Percentiles rank a stretch among this genome's conserved stretches.
These are phyloP conservation scores for Yamadazyma mexicana DNA, from an alignment of 1,139 yeast species.

Conservation along the genomic window DNA sequence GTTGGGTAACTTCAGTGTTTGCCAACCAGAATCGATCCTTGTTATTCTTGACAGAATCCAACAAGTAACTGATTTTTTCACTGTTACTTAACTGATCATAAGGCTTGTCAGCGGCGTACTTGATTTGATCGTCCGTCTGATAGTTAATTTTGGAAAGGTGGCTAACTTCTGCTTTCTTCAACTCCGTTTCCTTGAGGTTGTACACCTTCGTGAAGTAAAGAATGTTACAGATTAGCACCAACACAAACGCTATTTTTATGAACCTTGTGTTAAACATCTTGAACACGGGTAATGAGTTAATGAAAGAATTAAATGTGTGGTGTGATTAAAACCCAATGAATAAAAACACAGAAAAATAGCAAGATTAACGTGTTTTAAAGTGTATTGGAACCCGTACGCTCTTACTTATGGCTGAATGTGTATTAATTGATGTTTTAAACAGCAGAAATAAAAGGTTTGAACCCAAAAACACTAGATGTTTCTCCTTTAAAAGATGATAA, in stretches of 20 bases:
- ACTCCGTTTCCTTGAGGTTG: conserved; percentile 18
- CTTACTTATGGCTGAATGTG: too few relatives aligned
- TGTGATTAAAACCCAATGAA: too few relatives aligned
- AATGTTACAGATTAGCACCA: conserved; percentile 23
- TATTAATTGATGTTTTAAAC: too few relatives aligned
- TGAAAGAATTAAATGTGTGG: too few relatives aligned
- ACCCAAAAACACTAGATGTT: too few relatives aligned
- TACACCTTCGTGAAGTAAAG: conserved; percentile 24
- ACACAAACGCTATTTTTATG: conserved; percentile 21
- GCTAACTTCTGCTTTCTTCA: conserved; percentile 22
- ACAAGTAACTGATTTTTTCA: conserved; percentile 25
- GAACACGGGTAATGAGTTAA: too few relatives aligned
- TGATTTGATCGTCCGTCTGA: conserved; percentile 23
- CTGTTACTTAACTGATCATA: conserved; percentile 20
- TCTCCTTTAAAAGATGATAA: too few relatives aligned
- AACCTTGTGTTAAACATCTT: conserved; percentile 19
- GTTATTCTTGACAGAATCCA: conserved; percentile 22
- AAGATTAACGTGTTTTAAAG: too few relatives aligned
- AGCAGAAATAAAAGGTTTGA: too few relatives aligned
- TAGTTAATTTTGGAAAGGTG: conserved; percentile 21
- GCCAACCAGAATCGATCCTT: conserved; percentile 28
- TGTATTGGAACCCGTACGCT: too few relatives aligned
- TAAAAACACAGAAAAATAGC: too few relatives aligned
- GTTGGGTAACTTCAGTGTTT: conserved; percentile 24
- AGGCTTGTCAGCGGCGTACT: conserved; percentile 15